phyloP scores from a whole-genome alignment of 176 grass and related monocot genomes.

The Coix lacrymajobi region DNA sequence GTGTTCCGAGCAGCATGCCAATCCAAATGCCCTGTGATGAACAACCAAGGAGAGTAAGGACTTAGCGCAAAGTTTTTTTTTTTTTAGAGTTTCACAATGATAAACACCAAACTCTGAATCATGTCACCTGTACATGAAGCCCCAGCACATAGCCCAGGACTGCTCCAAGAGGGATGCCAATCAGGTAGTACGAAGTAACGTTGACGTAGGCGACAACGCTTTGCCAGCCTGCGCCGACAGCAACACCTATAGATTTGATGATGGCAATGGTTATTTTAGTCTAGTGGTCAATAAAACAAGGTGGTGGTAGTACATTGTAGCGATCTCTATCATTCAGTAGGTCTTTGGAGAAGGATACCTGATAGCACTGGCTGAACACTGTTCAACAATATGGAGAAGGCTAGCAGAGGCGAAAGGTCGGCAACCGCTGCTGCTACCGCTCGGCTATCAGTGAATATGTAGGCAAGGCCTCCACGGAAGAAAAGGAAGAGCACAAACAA shows the following conservation, averaged over 20 bases:
- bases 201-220: constrained; percentile 76
- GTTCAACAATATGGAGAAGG: constrained; percentile 82
- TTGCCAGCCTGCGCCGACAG: constrained; percentile 80
- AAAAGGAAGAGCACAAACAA: constrained; percentile 61
- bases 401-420: constrained; percentile 64
- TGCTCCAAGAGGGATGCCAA: constrained; percentile 71
- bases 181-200: constrained; percentile 71
- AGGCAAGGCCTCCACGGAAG: constrained; percentile 52
- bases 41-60: neutral
- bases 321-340: neutral
- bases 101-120: neutral
- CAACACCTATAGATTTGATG: constrained; percentile 46
- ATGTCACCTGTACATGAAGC: constrained; percentile 42
- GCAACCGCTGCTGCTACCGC: constrained; percentile 49
- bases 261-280: neutral
- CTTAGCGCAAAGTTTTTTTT: neutral
- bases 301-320: neutral
- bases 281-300: neutral
- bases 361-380: constrained; percentile 87
- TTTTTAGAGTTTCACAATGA: neutral
- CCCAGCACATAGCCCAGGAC: constrained; percentile 60
- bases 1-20: constrained; percentile 77
- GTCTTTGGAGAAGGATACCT: constrained; percentile 42
- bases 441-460: constrained; percentile 54
- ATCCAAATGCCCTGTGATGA: constrained; percentile 78